Conservation (phyloP, 2,329 filamentous ascomycete genomes). For the Tolypocladium pustulatum region DNA sequence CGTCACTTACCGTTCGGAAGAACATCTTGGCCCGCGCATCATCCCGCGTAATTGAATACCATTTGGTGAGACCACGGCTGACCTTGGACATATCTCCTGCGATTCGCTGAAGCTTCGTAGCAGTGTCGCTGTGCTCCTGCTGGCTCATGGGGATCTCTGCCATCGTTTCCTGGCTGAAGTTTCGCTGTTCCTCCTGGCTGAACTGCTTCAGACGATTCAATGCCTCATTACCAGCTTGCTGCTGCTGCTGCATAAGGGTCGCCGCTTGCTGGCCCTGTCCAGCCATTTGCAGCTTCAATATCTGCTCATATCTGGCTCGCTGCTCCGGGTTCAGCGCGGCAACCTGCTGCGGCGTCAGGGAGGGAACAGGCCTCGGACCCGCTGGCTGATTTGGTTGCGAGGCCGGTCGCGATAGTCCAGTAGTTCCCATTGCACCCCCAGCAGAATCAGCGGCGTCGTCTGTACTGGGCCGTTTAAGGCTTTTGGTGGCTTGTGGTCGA, state of each 20-base stretch:
- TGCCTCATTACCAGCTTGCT: conserved; percentile 10
- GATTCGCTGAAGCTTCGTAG: conserved; percentile 30
- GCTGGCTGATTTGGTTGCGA: conserved; percentile 14
- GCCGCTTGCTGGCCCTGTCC: conserved; percentile 10
- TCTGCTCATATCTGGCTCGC: conserved; percentile 31
- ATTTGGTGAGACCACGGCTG: conserved; percentile 31
- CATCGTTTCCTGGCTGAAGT: conserved; percentile 27
- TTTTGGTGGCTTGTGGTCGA: conserved; percentile 24
- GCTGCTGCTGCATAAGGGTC: conserved; percentile 7
- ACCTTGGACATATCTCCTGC: conserved; percentile 32
- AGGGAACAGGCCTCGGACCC: conserved; percentile 11
- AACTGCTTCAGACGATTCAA: conserved; percentile 23
- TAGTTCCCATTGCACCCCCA: conserved; percentile 9
- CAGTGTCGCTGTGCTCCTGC: conserved; percentile 32
- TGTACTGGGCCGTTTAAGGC: conserved; percentile 38
- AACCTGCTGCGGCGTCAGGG: conserved; percentile 21
- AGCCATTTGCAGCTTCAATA: conserved; percentile 18
- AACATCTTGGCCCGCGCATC: conserved; percentile 40
- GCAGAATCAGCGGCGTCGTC: conserved; percentile 30
- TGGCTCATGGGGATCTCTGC: conserved; percentile 35
- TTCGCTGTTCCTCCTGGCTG: conserved; percentile 28
- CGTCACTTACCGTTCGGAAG: conserved; percentile 38
- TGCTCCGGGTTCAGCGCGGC: conserved; percentile 34
- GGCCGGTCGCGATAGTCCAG: conserved; percentile 9
- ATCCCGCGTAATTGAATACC: conserved; percentile 38